A percentile compares a stretch with the other conserved stretches of the same genome.
phyloP scores from a whole-genome alignment of 345 rosid species.

The Bruguiera gymnorhiza region DNA sequence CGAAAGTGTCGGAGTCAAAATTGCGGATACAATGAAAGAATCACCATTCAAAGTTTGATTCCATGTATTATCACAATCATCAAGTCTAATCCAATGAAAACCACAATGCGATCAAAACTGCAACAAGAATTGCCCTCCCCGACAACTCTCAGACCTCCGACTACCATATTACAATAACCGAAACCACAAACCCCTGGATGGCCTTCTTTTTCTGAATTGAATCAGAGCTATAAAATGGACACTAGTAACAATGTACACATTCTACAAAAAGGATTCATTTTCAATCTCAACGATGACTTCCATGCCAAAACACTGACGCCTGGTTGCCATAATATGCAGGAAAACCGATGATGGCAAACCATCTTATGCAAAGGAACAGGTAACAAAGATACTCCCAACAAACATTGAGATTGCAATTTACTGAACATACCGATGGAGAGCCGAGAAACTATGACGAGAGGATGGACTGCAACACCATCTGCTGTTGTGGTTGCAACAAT shows the following conservation, averaged over 20 bases:
- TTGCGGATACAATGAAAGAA: slow-evolving; percentile 44
- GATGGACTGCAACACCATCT: slow-evolving; percentile 84
- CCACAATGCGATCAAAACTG: slow-evolving; percentile 49
- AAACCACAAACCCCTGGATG: slow-evolving; percentile 12
- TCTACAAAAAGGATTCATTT: slow-evolving; percentile 34
- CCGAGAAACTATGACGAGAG: slow-evolving; percentile 53
- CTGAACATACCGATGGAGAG: slow-evolving; percentile 4
- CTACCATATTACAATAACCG: not conserved
- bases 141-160: slow-evolving; percentile 33
- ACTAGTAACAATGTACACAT: slow-evolving; percentile 43
- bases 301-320: slow-evolving; percentile 31
- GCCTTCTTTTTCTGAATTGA: slow-evolving; percentile 21
- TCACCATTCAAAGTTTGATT: slow-evolving; percentile 36
- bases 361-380: slow-evolving; percentile 41
- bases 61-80: slow-evolving; percentile 31
- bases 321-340: slow-evolving; percentile 35
- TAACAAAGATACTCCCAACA: slow-evolving; percentile 31
- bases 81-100: slow-evolving; percentile 12
- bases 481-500: slow-evolving; percentile 90
- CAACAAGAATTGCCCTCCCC: slow-evolving; percentile 33
- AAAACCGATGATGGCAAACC: slow-evolving; percentile 26
- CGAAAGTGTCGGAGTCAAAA: not conserved
- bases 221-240: slow-evolving; percentile 16
- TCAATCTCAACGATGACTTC: slow-evolving; percentile 30
- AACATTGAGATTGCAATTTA: slow-evolving; percentile 21